Evolutionary conservation across 1,284 basidiomycete species (phyloP).

Genomic region (Tilletia setariae): DNA sequence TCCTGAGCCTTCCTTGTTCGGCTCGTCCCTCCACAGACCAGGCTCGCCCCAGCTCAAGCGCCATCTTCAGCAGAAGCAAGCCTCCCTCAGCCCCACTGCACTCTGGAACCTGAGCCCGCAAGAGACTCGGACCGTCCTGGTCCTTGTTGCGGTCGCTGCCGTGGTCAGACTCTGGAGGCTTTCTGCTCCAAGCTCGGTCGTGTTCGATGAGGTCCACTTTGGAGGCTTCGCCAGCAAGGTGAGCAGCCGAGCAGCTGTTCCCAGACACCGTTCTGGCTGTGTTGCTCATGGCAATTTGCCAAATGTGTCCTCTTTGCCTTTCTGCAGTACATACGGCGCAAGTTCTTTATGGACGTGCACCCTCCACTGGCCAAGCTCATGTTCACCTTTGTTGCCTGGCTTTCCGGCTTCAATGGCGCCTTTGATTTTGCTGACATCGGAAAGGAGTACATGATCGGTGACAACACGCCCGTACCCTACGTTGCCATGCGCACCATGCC

Average conservation of each 20-base stretch:
- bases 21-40: constrained; percentile 7
- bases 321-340: constrained; percentile 71
- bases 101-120: constrained; percentile 7
- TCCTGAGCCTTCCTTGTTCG: neutral
- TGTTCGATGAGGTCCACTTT: constrained; percentile 54
- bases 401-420: constrained; percentile 85
- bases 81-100: neutral
- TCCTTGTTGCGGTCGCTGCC: constrained; percentile 4
- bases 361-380: constrained; percentile 89
- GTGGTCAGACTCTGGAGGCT: constrained; percentile 16
- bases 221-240: constrained; percentile 67
- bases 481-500: constrained; percentile 92
- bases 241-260: neutral
- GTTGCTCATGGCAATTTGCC: no score
- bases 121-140: neutral
- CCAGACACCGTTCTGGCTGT: no score
- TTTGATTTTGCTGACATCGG: constrained; percentile 98
- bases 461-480: constrained; percentile 71
- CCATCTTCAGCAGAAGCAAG: constrained; percentile 5
- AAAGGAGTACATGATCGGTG: constrained; percentile 49
- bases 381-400: constrained; percentile 81
- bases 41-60: constrained; percentile 17
- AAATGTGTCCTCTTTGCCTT: neutral
- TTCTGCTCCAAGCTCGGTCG: constrained; percentile 7
- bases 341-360: constrained; percentile 92